These are phyloP conservation scores for Phytophthora tubulina DNA, from an alignment of 352 stramenopile species.

Conservation along the genomic window DNA sequence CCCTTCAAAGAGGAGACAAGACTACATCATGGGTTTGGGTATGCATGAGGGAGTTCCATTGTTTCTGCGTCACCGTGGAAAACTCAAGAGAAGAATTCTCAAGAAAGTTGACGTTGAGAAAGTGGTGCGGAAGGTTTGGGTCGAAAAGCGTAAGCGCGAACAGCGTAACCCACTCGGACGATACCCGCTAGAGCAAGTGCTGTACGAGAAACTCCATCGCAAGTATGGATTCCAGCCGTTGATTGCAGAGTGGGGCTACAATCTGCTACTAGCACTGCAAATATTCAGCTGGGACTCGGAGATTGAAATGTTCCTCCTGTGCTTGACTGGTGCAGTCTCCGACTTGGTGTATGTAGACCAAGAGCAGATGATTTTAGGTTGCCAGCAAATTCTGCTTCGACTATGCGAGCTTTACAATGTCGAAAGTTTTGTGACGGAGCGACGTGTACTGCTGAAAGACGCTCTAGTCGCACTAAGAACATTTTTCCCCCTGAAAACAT, in stretches of 20 bases:
- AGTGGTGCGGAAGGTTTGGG: constrained; percentile 77
- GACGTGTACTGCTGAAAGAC: constrained; percentile 75
- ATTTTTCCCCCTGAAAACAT: constrained; percentile 84
- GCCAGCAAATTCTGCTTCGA: constrained; percentile 55
- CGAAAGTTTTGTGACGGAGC: constrained; percentile 64
- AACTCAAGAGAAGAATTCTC: constrained; percentile 64
- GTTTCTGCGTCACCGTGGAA: constrained; percentile 82
- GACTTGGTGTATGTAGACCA: constrained; percentile 81
- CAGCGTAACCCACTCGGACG: constrained; percentile 55
- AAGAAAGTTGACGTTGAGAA: constrained; percentile 80
- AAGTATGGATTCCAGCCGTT: constrained; percentile 86
- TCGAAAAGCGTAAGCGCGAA: constrained; percentile 78
- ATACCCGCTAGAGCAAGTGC: constrained; percentile 65
- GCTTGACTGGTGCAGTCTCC: constrained; percentile 71
- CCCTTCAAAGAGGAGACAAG: constrained; percentile 55
- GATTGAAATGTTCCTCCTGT: constrained; percentile 82
- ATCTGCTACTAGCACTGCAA: constrained; percentile 76
- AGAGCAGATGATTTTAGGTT: constrained; percentile 70
- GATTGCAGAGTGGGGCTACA: constrained; percentile 88
- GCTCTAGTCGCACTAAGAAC: constrained; percentile 75
- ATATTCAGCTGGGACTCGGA: constrained; percentile 79
- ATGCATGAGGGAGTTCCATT: constrained; percentile 65
- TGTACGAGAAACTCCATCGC: constrained; percentile 82
- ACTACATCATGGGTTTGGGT: constrained; percentile 71
- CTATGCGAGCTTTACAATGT: constrained; percentile 64